Percentiles rank a stretch among this genome's conserved stretches.
Conservation (phyloP, 2,329 filamentous ascomycete genomes). For the Fusarium heterosporum region DNA sequence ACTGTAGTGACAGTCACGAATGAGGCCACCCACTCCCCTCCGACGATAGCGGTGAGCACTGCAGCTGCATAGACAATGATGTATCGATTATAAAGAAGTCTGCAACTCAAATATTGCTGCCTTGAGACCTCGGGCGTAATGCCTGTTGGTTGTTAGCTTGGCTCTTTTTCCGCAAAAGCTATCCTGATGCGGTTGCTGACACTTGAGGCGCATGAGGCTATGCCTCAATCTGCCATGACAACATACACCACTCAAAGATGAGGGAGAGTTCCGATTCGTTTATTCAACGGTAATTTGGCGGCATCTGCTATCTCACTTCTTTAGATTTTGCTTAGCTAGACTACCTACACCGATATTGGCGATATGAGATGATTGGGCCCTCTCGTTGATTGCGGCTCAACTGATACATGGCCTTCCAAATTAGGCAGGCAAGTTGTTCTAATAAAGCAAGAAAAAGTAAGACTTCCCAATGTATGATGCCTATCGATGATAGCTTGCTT, state of each 20-base stretch:
- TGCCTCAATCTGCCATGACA: slow-evolving; percentile 1
- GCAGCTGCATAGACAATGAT: background rate
- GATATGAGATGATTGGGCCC: background rate
- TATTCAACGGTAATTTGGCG: background rate
- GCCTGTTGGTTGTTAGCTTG: background rate
- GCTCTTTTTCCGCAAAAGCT: background rate
- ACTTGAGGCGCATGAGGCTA: background rate
- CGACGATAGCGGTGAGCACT: slow-evolving; percentile 14
- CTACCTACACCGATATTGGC: background rate
- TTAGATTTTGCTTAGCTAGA: background rate
- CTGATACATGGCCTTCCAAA: no score
- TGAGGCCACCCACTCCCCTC: slow-evolving; percentile 23
- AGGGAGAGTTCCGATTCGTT: background rate
- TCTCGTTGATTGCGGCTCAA: no score
- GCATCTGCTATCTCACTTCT: background rate
- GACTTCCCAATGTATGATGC: background rate
- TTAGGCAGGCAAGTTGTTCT: no score
- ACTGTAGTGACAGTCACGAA: background rate
- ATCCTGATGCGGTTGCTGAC: slow-evolving; percentile 2
- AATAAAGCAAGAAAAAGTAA: no score
- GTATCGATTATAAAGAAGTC: background rate
- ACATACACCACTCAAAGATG: background rate
- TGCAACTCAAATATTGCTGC: background rate
- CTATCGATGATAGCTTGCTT: background rate
- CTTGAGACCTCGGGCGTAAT: background rate